These are phyloP conservation scores for Andrographis paniculata DNA, from an alignment of 305 asterid species.

Conservation along the genomic window DNA sequence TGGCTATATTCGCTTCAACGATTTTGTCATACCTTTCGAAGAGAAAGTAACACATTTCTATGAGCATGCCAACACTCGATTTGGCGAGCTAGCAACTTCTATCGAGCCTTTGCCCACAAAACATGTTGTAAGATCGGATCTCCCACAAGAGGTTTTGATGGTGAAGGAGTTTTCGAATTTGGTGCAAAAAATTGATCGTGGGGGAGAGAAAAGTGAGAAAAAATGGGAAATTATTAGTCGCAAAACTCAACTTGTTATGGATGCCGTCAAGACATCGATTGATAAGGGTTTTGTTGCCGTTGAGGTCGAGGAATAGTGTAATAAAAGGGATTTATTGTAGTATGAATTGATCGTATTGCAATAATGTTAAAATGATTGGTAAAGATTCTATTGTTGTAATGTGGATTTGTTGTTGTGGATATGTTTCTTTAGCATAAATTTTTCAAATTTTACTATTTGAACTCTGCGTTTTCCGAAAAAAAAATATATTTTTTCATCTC, in stretches of 20 bases:
- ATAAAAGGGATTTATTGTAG: constrained; percentile 5
- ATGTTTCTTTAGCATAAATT: too few relatives aligned
- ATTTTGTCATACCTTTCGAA: constrained; percentile 41
- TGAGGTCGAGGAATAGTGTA: too few relatives aligned
- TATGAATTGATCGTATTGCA: too few relatives aligned
- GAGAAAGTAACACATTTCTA: constrained; percentile 37
- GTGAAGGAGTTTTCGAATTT: constrained; percentile 51
- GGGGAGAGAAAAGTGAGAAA: constrained; percentile 32
- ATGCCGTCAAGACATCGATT: constrained; percentile 55
- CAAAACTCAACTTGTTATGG: constrained; percentile 61
- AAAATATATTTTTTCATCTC: too few relatives aligned
- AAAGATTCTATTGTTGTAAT: too few relatives aligned
- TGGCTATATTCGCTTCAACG: constrained; percentile 47
- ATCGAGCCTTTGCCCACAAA: constrained; percentile 37
- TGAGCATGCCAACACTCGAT: constrained; percentile 20
- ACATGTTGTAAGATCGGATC: constrained; percentile 33
- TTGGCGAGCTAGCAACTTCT: constrained; percentile 22
- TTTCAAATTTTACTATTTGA: too few relatives aligned
- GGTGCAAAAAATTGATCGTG: constrained; percentile 25
- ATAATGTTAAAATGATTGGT: too few relatives aligned
- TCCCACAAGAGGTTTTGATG: constrained; percentile 69
- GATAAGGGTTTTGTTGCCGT: constrained; percentile 38
- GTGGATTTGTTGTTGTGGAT: too few relatives aligned
- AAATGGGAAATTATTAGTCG: constrained; percentile 49
- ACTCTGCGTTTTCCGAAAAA: too few relatives aligned